Percentiles rank a stretch among this genome's conserved stretches.
Evolutionary conservation across 2,329 filamentous ascomycete species (phyloP).

Genomic region (Alternaria sp.): DNA sequence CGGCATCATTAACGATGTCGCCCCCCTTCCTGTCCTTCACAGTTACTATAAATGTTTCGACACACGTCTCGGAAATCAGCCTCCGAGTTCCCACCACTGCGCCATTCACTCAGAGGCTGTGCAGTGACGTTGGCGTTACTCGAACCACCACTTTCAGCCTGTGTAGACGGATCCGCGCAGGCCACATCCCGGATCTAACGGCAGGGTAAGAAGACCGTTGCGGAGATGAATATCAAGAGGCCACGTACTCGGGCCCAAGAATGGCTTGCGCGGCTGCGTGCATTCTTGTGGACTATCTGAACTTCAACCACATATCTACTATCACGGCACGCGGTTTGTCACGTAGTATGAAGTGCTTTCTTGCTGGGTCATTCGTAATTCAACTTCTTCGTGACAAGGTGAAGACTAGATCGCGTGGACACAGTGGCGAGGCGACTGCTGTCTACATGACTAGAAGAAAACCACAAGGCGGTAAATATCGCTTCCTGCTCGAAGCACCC

Average conservation of each 20-base stretch:
- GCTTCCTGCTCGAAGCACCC: neutral
- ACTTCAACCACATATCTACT: neutral
- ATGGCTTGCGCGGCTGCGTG: conserved; percentile 19
- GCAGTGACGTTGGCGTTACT: conserved; percentile 24
- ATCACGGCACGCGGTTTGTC: neutral
- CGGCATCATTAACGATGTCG: conserved; percentile 14
- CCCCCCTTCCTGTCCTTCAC: conserved; percentile 17
- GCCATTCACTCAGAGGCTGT: conserved; percentile 31
- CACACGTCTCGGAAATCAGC: conserved; percentile 12
- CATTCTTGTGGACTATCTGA: neutral
- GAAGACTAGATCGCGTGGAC: conserved; percentile 4
- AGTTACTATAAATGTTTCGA: conserved; percentile 34
- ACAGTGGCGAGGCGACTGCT: neutral
- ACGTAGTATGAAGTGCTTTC: neutral
- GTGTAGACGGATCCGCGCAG: conserved; percentile 13
- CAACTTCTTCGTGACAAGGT: neutral
- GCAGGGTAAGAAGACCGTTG: conserved; percentile 21
- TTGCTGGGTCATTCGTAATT: neutral
- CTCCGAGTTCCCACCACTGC: conserved; percentile 22
- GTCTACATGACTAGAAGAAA: neutral
- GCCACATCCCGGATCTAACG: conserved; percentile 7
- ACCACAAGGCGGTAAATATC: neutral
- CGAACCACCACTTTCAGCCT: conserved; percentile 25
- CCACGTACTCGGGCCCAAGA: conserved; percentile 14
- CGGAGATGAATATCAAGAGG: conserved; percentile 13